Percentiles rank a stretch among this genome's conserved stretches.
Conservation (phyloP, 78 protist species). For the Pigoraptor vietnamica region DNA sequence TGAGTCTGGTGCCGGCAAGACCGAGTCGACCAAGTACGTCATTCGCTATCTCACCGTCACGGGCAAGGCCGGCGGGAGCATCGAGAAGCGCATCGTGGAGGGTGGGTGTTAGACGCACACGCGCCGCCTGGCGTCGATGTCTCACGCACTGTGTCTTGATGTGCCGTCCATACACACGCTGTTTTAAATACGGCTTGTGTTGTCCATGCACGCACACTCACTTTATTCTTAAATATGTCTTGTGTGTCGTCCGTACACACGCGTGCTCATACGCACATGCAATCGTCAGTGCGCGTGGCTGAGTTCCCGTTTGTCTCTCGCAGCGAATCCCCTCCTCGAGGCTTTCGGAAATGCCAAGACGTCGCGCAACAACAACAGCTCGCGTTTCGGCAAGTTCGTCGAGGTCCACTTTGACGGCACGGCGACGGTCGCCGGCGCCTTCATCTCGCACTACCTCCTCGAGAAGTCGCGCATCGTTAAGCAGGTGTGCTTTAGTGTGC, state of each 20-base stretch:
- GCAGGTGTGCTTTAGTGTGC: not conserved
- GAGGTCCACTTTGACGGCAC: conserved; percentile 67
- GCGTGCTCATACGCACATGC: conserved; percentile 61
- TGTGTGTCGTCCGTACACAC: no score
- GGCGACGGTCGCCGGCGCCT: conserved; percentile 22
- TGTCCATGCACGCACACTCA: no score
- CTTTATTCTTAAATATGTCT: no score
- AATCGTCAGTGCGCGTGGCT: conserved; percentile 36
- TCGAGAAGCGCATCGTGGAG: conserved; percentile 23
- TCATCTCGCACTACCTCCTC: conserved; percentile 52
- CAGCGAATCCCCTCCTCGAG: conserved; percentile 84
- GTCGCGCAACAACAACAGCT: conserved; percentile 82
- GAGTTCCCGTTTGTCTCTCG: not conserved
- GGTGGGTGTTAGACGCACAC: no score
- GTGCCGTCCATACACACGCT: no score
- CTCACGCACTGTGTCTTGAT: no score
- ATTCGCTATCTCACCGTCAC: conserved; percentile 5
- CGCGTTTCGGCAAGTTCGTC: conserved; percentile 78
- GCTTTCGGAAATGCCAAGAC: conserved; percentile 97
- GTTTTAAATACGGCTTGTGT: no score
- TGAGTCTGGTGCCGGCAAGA: conserved; percentile 79
- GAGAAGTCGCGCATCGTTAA: conserved; percentile 72
- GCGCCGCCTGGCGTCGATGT: no score
- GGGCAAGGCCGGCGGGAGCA: not conserved
- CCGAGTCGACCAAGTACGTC: conserved; percentile 53